Conservation (phyloP, 2,329 filamentous ascomycete species). For the Ophiocordyceps unilateralis region DNA sequence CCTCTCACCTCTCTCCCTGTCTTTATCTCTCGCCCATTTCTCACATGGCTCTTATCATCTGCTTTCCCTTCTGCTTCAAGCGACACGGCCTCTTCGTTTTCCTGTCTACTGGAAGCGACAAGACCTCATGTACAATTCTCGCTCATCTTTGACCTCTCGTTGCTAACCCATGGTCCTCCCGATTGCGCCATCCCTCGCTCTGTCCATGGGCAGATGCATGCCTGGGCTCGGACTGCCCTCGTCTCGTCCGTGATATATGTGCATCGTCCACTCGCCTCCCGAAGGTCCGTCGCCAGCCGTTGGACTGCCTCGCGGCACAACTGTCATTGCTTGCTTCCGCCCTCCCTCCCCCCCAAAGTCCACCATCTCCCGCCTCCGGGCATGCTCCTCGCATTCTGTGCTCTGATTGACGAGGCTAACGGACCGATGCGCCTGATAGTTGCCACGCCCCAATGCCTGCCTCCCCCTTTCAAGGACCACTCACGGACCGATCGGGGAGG, state of each 20-base stretch:
- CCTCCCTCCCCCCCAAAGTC: no score
- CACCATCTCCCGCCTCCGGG: not conserved
- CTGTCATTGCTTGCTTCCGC: no score
- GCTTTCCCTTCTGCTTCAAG: no score
- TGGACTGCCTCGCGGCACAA: conserved; percentile 1
- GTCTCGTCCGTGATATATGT: not conserved
- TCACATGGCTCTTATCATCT: no score
- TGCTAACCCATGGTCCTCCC: not conserved
- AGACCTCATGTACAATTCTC: no score
- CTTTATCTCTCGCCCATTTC: no score
- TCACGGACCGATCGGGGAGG: not conserved
- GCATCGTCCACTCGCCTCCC: not conserved
- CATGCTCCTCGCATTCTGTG: not conserved
- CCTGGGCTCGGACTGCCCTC: no score
- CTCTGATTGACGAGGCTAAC: not conserved
- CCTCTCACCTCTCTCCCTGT: no score
- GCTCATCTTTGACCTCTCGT: not conserved
- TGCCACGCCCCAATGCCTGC: not conserved
- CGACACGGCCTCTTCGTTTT: no score
- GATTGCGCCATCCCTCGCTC: not conserved
- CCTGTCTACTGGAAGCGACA: not conserved
- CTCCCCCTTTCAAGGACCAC: not conserved
- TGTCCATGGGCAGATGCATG: no score
- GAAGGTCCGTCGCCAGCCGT: not conserved
- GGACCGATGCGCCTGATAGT: conserved; percentile 1